These are phyloP conservation scores for Mucor racemosus DNA, from an alignment of 371 early-diverging fungal species.

Conservation along the genomic window DNA sequence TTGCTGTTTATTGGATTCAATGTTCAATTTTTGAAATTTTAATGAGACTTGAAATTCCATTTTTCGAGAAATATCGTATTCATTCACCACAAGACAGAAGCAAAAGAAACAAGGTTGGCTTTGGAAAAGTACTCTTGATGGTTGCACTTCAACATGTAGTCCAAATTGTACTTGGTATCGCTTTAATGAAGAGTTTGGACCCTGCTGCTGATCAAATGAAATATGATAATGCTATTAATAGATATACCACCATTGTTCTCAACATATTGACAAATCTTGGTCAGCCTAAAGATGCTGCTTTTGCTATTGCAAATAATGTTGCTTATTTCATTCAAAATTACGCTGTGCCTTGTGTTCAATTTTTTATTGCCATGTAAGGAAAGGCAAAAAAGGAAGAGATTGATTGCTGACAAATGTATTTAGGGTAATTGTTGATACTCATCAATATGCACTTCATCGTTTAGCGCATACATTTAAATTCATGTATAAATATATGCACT, in stretches of 20 bases:
- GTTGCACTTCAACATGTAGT: constrained; percentile 60
- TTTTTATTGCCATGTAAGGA: constrained; percentile 33
- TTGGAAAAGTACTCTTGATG: constrained; percentile 55
- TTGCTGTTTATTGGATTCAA: constrained; percentile 70
- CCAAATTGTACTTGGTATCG: constrained; percentile 40
- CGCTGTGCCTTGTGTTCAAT: constrained; percentile 22
- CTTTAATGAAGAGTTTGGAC: constrained; percentile 28
- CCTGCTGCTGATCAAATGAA: constrained; percentile 21
- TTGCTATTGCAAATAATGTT: neutral
- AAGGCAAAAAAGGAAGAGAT: neutral
- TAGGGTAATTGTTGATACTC: constrained; percentile 61
- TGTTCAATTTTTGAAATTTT: constrained; percentile 66
- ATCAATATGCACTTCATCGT: constrained; percentile 77
- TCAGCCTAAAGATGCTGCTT: neutral
- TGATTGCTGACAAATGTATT: neutral
- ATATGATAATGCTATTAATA: constrained; percentile 14
- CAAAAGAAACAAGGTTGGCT: constrained; percentile 63
- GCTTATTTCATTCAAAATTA: constrained; percentile 21
- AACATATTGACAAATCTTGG: constrained; percentile 11
- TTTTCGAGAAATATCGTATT: constrained; percentile 73
- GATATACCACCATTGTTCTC: constrained; percentile 11
- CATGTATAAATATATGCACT: constrained; percentile 73
- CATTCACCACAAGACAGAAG: constrained; percentile 63
- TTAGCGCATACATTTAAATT: constrained; percentile 65
- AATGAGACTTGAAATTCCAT: constrained; percentile 58